These are phyloP conservation scores for Penicillium sp. DNA, from an alignment of 2,329 filamentous ascomycete species.

Conservation along the genomic window DNA sequence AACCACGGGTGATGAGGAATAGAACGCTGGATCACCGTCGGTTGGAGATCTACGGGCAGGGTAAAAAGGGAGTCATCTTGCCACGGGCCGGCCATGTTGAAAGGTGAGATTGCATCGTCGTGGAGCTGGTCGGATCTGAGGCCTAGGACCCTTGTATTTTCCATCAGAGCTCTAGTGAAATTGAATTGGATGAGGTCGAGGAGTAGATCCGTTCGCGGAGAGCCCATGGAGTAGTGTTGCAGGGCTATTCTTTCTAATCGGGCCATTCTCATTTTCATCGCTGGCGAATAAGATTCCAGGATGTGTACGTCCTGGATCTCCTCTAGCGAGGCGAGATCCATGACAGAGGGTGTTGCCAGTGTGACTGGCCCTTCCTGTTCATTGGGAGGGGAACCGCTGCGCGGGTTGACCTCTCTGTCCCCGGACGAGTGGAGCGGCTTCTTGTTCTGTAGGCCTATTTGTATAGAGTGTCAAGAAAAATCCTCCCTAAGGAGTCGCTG, in stretches of 20 bases:
- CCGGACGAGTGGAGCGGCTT: neutral
- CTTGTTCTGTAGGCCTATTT: constrained; percentile 7
- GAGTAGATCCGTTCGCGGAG: constrained; percentile 17
- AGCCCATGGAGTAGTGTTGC: constrained; percentile 9
- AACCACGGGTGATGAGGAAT: constrained; percentile 27
- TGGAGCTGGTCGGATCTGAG: constrained; percentile 13
- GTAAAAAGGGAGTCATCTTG: neutral
- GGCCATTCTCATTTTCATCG: constrained; percentile 1
- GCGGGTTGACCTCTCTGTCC: neutral
- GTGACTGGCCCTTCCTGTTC: neutral
- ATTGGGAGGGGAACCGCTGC: neutral
- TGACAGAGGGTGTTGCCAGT: neutral
- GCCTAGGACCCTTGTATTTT: constrained; percentile 16
- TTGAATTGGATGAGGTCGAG: constrained; percentile 19
- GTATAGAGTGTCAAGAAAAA: neutral
- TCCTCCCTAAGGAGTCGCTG: too few relatives aligned
- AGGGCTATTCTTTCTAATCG: constrained; percentile 1
- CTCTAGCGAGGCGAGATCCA: neutral
- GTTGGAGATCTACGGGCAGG: constrained; percentile 17
- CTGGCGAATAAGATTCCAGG: neutral
- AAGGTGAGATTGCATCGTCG: constrained; percentile 21
- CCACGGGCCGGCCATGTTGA: constrained; percentile 13
- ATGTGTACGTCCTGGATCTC: constrained; percentile 3
- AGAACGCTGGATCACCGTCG: constrained; percentile 20
- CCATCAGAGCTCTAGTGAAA: constrained; percentile 15